These are phyloP conservation scores for Aspergillus novoparasiticus DNA, from an alignment of 2,329 filamentous ascomycete species.

Conservation along the genomic window DNA sequence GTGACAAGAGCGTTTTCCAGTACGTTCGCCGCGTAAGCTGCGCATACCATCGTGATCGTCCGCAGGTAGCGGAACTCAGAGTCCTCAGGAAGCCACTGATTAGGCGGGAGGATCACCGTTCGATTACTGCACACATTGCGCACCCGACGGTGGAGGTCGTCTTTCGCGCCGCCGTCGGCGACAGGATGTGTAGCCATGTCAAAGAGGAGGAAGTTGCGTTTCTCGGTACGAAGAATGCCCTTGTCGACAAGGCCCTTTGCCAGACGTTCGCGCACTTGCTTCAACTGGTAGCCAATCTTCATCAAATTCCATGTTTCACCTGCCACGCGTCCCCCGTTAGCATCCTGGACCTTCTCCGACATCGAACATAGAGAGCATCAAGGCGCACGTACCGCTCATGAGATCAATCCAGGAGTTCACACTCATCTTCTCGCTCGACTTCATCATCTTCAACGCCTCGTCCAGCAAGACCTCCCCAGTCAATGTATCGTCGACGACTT, in stretches of 20 bases:
- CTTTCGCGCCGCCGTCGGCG: conserved; percentile 93
- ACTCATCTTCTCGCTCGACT: conserved; percentile 99
- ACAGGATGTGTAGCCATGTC: conserved; percentile 99
- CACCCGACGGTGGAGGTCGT: conserved; percentile 91
- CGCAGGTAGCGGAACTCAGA: conserved; percentile 92
- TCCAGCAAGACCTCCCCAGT: conserved; percentile 97
- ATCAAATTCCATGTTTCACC: conserved; percentile 99
- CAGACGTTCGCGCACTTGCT: conserved; percentile 96
- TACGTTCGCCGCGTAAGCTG: conserved; percentile 96
- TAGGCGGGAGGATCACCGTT: conserved; percentile 84
- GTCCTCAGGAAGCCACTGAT: conserved; percentile 88
- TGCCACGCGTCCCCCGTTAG: conserved; percentile 42
- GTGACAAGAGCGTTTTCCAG: conserved; percentile 96
- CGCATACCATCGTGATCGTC: conserved; percentile 95
- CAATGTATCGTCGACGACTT: conserved; percentile 94
- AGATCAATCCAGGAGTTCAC: conserved; percentile 98
- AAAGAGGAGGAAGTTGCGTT: conserved; percentile 98
- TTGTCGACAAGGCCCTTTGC: conserved; percentile 98
- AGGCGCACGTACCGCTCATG: conserved; percentile 76
- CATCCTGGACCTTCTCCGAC: not conserved
- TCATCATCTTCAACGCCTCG: conserved; percentile 99
- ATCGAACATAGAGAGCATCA: not conserved
- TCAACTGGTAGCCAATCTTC: conserved; percentile 99
- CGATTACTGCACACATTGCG: conserved; percentile 90
- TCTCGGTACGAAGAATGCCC: conserved; percentile 96